Evolutionary conservation across 2,329 filamentous ascomycete species (phyloP).

Genomic region (Aspergillus sp.): DNA sequence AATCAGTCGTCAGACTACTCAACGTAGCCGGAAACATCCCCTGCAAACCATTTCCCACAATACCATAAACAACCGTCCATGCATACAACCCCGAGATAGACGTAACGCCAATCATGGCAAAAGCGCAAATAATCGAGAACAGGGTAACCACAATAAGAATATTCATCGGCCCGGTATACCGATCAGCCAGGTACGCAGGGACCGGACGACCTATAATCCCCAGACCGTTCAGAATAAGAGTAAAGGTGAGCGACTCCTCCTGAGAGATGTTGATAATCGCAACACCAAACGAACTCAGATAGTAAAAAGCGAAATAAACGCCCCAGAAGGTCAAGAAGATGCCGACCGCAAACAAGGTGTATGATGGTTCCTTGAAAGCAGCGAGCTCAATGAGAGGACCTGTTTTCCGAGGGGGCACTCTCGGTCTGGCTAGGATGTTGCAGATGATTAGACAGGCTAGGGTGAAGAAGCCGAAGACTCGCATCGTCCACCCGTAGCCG

Average conservation of each 20-base stretch:
- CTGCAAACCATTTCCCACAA: not conserved
- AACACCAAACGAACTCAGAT: conserved; percentile 54
- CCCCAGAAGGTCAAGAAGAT: conserved; percentile 53
- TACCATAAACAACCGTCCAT: not conserved
- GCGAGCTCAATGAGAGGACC: conserved; percentile 58
- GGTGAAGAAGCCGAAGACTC: conserved; percentile 50
- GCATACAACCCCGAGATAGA: not conserved
- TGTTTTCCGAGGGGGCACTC: conserved; percentile 53
- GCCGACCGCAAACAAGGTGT: conserved; percentile 51
- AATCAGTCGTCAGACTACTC: not conserved
- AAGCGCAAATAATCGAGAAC: not conserved
- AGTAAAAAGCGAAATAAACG: conserved; percentile 62
- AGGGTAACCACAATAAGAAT: not conserved
- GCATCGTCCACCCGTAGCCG: conserved; percentile 50
- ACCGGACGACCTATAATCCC: conserved; percentile 3
- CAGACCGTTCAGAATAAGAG: conserved; percentile 5
- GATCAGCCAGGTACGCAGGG: not conserved
- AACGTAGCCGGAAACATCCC: not conserved
- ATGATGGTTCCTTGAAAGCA: conserved; percentile 61
- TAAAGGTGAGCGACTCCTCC: conserved; percentile 39
- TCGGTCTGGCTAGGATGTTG: conserved; percentile 41
- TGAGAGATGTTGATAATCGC: conserved; percentile 42
- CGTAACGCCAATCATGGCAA: not conserved
- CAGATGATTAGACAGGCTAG: conserved; percentile 30
- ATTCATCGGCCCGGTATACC: not conserved